Base-by-base conservation (phyloP, 164 flowering plant genomes). In the Pachysandra terminalis region DNA sequence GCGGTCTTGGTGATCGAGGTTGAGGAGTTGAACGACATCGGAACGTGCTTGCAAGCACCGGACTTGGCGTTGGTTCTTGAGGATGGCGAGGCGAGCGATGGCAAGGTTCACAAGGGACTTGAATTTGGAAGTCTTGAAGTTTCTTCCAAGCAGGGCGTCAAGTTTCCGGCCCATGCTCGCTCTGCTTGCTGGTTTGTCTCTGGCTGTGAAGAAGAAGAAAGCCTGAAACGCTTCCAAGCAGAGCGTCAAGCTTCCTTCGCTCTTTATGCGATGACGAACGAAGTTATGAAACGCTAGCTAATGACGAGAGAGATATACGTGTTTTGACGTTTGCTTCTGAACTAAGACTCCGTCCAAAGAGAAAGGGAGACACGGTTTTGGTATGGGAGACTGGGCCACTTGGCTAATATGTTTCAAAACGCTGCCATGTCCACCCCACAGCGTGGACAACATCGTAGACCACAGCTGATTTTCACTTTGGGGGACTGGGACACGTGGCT, bases 1-100 rank as follows among this genome's bases (percentile, higher is more conserved):
- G 1, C 87, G 81, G 28, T 91, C 89, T 22, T 84, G 86, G 66
- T 81, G 84, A 8, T 84, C 87, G 16, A 77, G 86, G 35, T 82
- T 70, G 37, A 94, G 95, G 53, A 91, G 84, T 77, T 94, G 80
- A 16, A 81, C 65, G 12, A 86, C 87, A 65, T 90, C 95, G 19
- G 86, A 83, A 0, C 84, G 77, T n/a, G 87, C 86, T 7, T 75
- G 80, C 0, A 82, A 71, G 70, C 63, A 78, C 12, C 86, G 78
- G 32, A 74, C 81, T 5, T 82, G 86, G n/a, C 84, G 90, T 65
- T 85, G 91, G 78, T 84, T 88, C 76, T 82, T 90, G 68, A 94
- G 84, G 19, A 88, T 80, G 12, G 87, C 74, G 4, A 84, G 73
- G 15, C 97, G 85, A 49, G 89, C 69, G 55, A 89, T 58, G 14